Evolutionary conservation across 129 eudicot genomes (phyloP), one percentile per base, ranked within the genome.

Genomic region (Erigeron canadensis): DNA sequence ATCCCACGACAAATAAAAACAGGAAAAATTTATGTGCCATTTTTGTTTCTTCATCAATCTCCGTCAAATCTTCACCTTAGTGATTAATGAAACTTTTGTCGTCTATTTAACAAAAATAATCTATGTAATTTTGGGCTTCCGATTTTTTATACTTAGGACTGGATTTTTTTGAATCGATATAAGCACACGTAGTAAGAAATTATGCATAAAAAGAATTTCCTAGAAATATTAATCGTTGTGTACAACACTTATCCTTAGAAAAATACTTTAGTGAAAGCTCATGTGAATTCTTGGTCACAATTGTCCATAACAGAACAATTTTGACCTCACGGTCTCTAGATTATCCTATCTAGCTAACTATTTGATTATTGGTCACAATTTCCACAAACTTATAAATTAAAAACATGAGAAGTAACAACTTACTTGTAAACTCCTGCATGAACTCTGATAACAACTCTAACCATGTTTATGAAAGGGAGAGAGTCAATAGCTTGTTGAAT

Each of bases 371-470:
- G 73, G 65, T 68, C 63, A 68, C 79, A 79, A 38, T 51, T 72
- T 16, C 9, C 62, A 55, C 21, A 67, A 50, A 15, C 39, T 79
- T n/a, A 37, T n/a, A 51, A 38, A 15, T n/a, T 34, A 46, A 64
- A 69, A 69, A 0, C 5, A 59, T 58, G 39, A 51, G 42, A 73
- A 64, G 8, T 23, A 67, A 56, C 15, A 2, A 75, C 92, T 85
- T 82, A 93, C 98, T 78, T 83, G 92, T 93, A 93, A 74, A 87
- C 82, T 47, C 98, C 98, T 78, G 91, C 95, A 81, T 93, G 91
- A 75, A 93, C 89, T 45, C 72, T 85, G 79, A 93, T 93, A 19
- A 87, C 81, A 69, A 89, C 96, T 79, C 98, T 85, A 22, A 89
- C 71, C 56, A 86, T 85, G 81, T 89, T 93, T 17, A 89, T 72